Percentiles rank a stretch among this genome's conserved stretches.
These are phyloP conservation scores for Thraustochytrium sp. DNA, from an alignment of 352 stramenopile species.

Conservation along the genomic window DNA sequence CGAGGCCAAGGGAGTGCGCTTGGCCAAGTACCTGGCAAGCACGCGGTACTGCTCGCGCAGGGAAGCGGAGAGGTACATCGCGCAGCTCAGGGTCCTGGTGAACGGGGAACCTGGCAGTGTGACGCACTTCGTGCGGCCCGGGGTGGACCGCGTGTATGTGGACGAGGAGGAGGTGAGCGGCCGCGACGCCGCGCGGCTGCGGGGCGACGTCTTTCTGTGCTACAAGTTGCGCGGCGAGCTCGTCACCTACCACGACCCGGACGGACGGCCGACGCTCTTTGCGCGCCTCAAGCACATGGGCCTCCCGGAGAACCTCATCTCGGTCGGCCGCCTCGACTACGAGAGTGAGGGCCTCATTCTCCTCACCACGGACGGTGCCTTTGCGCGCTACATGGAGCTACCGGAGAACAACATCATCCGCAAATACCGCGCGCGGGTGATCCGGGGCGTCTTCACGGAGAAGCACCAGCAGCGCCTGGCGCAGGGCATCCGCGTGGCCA, in stretches of 20 bases:
- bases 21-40: constrained; percentile 74
- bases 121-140: constrained; percentile 57
- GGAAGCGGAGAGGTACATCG: constrained; percentile 72
- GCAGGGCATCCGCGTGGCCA: constrained; percentile 64
- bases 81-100: constrained; percentile 63
- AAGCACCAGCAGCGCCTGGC: constrained; percentile 51
- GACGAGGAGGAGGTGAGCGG: constrained; percentile 56
- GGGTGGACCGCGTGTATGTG: constrained; percentile 59
- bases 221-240: constrained; percentile 73
- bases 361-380: constrained; percentile 83
- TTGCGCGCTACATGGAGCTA: constrained; percentile 75
- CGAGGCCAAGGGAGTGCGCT: background rate
- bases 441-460: constrained; percentile 55
- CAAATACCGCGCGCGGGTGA: constrained; percentile 73
- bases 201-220: constrained; percentile 69
- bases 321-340: constrained; percentile 77
- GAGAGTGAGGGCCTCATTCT: constrained; percentile 82
- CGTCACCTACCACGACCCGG: constrained; percentile 50
- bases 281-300: constrained; percentile 71
- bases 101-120: constrained; percentile 60
- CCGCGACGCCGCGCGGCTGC: constrained; percentile 44
- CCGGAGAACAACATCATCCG: constrained; percentile 66
- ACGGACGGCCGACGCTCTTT: constrained; percentile 76
- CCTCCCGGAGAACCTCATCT: constrained; percentile 72
- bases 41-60: constrained; percentile 69